phyloP scores from a whole-genome alignment of 306 rosid species.

The Lathyrus tuberosus region DNA sequence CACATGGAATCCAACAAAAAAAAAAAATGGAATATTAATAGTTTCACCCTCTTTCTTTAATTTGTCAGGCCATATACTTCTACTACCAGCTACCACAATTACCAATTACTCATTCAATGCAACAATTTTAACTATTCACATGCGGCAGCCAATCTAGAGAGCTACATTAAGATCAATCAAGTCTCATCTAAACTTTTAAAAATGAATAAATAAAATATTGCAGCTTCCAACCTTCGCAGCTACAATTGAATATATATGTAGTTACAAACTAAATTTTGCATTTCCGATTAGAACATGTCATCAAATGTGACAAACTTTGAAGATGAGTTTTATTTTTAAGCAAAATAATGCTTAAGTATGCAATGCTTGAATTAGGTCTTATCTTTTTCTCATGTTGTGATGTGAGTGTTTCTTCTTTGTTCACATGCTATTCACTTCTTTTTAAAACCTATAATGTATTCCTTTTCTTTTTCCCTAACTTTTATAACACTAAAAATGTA shows the following conservation, averaged over 20 bases:
- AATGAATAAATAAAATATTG: too few species aligned
- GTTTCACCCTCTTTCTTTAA: slow-evolving; percentile 20
- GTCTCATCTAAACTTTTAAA: too few species aligned
- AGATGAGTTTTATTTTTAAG: neutral
- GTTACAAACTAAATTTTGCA: neutral
- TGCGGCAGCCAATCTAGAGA: too few species aligned
- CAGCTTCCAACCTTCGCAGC: too few species aligned
- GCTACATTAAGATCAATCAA: too few species aligned
- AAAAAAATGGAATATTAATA: slow-evolving; percentile 35
- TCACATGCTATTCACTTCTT: slow-evolving; percentile 15
- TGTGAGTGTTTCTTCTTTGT: neutral
- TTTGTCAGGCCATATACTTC: slow-evolving; percentile 29
- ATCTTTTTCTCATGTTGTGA: neutral
- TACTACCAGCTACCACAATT: neutral
- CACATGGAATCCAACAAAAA: slow-evolving; percentile 3
- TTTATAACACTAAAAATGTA: too few species aligned
- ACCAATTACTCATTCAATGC: too few species aligned
- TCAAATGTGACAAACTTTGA: neutral
- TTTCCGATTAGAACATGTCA: too few species aligned
- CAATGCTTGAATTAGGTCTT: neutral
- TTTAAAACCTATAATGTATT: neutral
- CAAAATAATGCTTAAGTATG: too few species aligned
- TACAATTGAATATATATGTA: too few species aligned
- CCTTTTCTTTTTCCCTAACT: too few species aligned
- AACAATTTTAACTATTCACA: too few species aligned